Conservation (phyloP, 768 basidiomycete species). For the Kwoniella dejecticola region DNA sequence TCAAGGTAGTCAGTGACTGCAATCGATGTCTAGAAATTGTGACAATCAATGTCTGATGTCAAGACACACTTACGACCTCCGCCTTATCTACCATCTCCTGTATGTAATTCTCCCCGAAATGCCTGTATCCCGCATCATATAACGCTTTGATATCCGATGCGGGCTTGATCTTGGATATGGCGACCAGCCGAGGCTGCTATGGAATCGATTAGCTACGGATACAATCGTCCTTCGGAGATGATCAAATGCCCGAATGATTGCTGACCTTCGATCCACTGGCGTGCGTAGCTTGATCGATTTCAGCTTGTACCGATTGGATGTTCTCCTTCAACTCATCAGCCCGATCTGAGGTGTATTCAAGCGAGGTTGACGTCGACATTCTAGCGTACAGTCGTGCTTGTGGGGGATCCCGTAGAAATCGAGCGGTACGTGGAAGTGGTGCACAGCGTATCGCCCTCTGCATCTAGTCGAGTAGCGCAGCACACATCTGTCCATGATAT, state of each 20-base stretch:
- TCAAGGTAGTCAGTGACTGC: neutral
- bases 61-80: slow-evolving; percentile 60
- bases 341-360: slow-evolving; percentile 50
- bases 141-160: slow-evolving; percentile 81
- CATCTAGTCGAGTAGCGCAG: neutral
- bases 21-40: neutral
- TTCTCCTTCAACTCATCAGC: slow-evolving; percentile 52
- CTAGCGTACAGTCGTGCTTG: slow-evolving; percentile 3
- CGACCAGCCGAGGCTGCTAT: slow-evolving; percentile 65
- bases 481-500: too few species aligned
- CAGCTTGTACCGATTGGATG: slow-evolving; percentile 44
- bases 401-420: neutral
- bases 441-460: neutral
- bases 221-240: too few species aligned
- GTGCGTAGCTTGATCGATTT: slow-evolving; percentile 42
- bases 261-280: slow-evolving; percentile 28
- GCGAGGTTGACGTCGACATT: slow-evolving; percentile 24
- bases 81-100: slow-evolving; percentile 91
- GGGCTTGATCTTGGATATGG: slow-evolving; percentile 93
- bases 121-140: slow-evolving; percentile 75
- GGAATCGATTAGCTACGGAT: too few species aligned
- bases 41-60: neutral
- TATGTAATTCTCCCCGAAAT: slow-evolving; percentile 98
- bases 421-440: neutral
- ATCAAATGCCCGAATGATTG: too few species aligned